These are phyloP conservation scores for Talaromyces adpressus DNA, from an alignment of 495 filamentous ascomycete genomes.

Conservation along the genomic window DNA sequence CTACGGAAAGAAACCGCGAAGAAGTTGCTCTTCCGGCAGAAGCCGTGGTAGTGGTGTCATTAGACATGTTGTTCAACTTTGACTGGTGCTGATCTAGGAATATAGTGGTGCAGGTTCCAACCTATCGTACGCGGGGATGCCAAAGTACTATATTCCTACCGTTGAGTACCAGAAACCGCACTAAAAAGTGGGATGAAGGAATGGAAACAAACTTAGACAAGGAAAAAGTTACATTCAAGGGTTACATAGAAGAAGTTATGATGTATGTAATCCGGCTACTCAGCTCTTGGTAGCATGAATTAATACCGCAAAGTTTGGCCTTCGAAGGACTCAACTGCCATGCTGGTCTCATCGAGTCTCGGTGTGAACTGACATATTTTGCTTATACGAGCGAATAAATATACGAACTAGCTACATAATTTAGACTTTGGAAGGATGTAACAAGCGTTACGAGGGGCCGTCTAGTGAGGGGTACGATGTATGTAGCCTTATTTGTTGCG, in stretches of 20 bases:
- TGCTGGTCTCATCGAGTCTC: neutral
- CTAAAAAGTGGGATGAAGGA: neutral
- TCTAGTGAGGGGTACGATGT: neutral
- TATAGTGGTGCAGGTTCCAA: neutral
- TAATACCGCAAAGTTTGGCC: neutral
- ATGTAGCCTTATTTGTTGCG: neutral
- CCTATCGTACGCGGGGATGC: neutral
- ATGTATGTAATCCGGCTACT: neutral
- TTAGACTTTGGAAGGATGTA: neutral
- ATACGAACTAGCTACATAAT: neutral
- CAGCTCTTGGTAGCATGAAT: neutral
- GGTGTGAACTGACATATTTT: neutral
- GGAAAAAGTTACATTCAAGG: neutral
- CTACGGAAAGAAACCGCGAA: constrained; percentile 35
- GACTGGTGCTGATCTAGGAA: neutral
- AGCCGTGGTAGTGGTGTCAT: neutral
- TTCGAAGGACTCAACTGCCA: neutral
- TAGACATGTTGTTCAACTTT: neutral
- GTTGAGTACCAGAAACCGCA: neutral
- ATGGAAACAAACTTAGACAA: neutral
- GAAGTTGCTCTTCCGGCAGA: neutral
- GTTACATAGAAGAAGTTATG: neutral
- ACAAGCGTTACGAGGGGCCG: neutral
- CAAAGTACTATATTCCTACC: neutral
- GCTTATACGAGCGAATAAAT: neutral